Evolutionary conservation across 768 basidiomycete genomes (phyloP), one percentile per base, ranked within the genome.

Genomic region (Tremella mesenterica): DNA sequence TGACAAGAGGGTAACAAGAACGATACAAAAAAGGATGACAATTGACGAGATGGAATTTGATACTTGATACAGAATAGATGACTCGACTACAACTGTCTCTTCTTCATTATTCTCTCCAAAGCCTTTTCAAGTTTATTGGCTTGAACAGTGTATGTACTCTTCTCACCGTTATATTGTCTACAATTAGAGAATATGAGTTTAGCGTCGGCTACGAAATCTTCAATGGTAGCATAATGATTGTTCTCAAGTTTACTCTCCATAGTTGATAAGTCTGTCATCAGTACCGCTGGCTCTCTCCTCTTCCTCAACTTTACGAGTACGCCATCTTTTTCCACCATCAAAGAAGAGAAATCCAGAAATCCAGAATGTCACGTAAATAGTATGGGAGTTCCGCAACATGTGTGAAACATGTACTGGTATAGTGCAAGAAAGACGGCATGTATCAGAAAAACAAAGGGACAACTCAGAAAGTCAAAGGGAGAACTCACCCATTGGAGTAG

Each of bases 131-230:
- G 71, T 73, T 82, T 85, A 60, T 79, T 83, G 7, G 91, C 92
- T 60, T 88, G 85, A 75, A 84, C 86, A 50, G 83, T 81, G 70
- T 91, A 95, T 47, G 85, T 79, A 36, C 60, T 65, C 41, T 59
- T 62, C 61, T 89, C 86, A 1, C 83, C 83, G 69, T 99, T 99
- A 75, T 93, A 97, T 48, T 77, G 72, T 52, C 83, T 78, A 74
- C 92, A 95, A 67, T 99, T 99, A 60, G 88, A 81, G 65, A 88
- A 88, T 49, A 97, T 81, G 50, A 95, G 77, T 58, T 83, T 81
- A 14, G 85, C 85, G 69, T 97, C 95, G 38, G 79, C 80, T 18
- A 83, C 72, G 65, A 96, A 93, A 28, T 77, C 75, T 45, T 84
- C 83, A 47, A 91, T 74, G n/a, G 79, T 77, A 10, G 77, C 71